Base-by-base conservation (phyloP, 345 rosid genomes). In the Populus alba region DNA sequence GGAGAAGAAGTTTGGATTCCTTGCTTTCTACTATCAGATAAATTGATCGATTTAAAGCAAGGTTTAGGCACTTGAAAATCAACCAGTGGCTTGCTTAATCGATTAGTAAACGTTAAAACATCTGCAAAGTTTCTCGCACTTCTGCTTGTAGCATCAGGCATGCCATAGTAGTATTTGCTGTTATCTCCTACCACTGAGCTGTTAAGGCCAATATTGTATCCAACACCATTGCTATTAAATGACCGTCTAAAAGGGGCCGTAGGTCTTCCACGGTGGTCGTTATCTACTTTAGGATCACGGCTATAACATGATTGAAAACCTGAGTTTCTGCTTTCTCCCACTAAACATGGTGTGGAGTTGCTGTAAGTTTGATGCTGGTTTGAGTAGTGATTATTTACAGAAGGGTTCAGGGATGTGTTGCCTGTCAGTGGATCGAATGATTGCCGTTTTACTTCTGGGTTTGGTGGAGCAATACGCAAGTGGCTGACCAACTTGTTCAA, bases 401-500 rank as follows among this genome's bases (percentile, higher is more conserved):
- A 72, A 71, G 85, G 75, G 51, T 63, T 84, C 77, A 87, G 75
- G 53, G 92, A 87, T 67, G 80, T 82, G 43, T 77, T 80, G 78
- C 84, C 82, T 65, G 91, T 66, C 41, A 80, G 72, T 55, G 85
- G 80, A 71, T 81, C 83, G 8, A 85, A 71, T 7, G 33, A 23
- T 18, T 78, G 80, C 65, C 68, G 80, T 35, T 75, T 72, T 70
- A 86, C 77, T 78, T 90, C 87, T 2, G 86, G 83, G 79, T 87
- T 86, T 0, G 94, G 93, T 8, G 93, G 94, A 2, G 93, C 94
- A 66, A 92, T 90, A 1, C 92, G 88, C 94, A 92, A 92, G 83
- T 89, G 87, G 81, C 84, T 85, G 72, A 89, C 92, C 61, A 86
- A 66, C 85, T 85, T 90, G 73, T 84, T 85, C 20, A 89, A 53